Conservation (phyloP, 805 yeast species). For the Nakazawaea wickerhamii region DNA sequence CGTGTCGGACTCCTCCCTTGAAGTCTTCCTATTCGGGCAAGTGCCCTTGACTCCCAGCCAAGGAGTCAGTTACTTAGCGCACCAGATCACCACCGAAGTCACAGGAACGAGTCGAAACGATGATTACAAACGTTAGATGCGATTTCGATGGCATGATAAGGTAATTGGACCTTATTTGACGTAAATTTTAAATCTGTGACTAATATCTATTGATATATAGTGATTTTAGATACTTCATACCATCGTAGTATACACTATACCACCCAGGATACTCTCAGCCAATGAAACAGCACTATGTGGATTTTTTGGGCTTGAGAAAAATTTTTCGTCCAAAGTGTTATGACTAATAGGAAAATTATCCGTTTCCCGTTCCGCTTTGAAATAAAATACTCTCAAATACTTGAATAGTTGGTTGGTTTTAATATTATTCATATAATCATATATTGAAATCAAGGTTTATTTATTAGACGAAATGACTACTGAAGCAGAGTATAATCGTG, state of each 20-base stretch:
- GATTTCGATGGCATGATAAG: not conserved
- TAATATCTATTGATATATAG: too few relatives aligned
- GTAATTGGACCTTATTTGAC: too few relatives aligned
- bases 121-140: not conserved
- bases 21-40: not conserved
- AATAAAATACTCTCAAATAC: too few relatives aligned
- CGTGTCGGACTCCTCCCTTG: too few relatives aligned
- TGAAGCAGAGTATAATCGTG: conserved; percentile 12
- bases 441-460: not conserved
- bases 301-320: not conserved
- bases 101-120: not conserved
- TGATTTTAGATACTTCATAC: too few relatives aligned
- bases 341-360: not conserved
- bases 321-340: not conserved
- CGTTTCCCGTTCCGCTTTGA: not conserved
- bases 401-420: too few relatives aligned
- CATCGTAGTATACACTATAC: too few relatives aligned
- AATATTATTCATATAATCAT: too few relatives aligned
- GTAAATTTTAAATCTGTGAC: too few relatives aligned
- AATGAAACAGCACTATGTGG: not conserved
- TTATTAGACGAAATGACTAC: conserved; percentile 1
- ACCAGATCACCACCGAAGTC: not conserved
- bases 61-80: not conserved
- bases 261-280: not conserved
- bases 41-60: not conserved